phyloP scores from a whole-genome alignment of 306 rosid genomes.

The Cucurbita maxima region DNA sequence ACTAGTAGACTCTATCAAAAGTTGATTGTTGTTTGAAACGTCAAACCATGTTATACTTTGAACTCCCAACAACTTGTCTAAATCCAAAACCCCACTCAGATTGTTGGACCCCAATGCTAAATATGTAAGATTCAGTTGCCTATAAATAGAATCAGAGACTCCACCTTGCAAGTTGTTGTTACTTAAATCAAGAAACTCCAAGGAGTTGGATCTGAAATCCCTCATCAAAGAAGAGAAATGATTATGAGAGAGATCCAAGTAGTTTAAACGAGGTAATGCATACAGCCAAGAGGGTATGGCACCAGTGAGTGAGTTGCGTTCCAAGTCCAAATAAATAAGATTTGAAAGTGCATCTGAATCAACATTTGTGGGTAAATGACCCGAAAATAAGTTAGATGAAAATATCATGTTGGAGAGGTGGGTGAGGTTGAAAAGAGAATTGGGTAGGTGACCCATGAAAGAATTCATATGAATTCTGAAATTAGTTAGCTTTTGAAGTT shows the following conservation, averaged over 20 bases:
- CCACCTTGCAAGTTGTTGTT: conserved; percentile 7
- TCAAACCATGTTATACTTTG: background rate
- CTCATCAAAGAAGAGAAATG: background rate
- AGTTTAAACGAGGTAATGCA: background rate
- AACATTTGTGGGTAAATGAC: background rate
- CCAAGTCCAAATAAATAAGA: background rate
- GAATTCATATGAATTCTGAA: conserved; percentile 5
- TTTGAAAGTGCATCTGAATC: background rate
- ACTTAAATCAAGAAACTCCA: background rate
- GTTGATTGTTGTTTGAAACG: background rate
- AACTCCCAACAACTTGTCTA: background rate
- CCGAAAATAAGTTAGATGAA: background rate
- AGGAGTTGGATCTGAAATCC: background rate
- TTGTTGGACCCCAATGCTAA: conserved; percentile 1
- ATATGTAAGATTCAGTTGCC: background rate
- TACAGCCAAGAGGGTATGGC: background rate
- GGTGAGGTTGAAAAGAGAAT: background rate
- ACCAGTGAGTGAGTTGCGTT: background rate
- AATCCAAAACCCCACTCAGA: background rate
- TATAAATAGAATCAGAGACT: conserved; percentile 5
- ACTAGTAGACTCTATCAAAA: background rate
- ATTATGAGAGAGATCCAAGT: background rate
- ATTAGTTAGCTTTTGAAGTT: background rate
- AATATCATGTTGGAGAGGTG: background rate
- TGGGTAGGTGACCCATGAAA: background rate